Percentiles rank a stretch among this genome's conserved stretches.
phyloP scores from a whole-genome alignment of 495 filamentous ascomycete species.

The Aspergillus carlsbadensis region DNA sequence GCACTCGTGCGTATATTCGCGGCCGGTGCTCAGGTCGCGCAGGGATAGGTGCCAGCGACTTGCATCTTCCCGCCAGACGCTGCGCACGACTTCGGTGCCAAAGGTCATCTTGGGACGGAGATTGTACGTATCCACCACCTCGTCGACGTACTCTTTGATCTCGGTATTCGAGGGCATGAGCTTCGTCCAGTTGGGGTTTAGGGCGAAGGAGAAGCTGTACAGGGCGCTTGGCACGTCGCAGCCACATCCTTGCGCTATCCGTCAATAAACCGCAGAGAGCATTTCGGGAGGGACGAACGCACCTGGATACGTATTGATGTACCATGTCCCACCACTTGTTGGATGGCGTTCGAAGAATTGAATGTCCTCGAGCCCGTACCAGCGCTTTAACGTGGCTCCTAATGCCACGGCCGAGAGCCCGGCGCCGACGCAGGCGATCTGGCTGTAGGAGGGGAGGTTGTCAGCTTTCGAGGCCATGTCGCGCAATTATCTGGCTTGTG shows the following conservation, averaged over 20 bases:
- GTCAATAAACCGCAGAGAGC: too few relatives aligned
- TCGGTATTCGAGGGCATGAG: constrained; percentile 42
- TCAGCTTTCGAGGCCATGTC: too few relatives aligned
- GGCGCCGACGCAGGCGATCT: constrained; percentile 28
- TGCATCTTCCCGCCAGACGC: constrained; percentile 1
- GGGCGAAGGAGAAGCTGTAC: constrained; percentile 51
- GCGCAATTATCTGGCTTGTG: too few relatives aligned
- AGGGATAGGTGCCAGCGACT: constrained; percentile 7
- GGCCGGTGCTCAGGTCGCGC: background rate
- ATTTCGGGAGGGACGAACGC: background rate
- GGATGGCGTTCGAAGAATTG: constrained; percentile 29
- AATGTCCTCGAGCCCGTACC: constrained; percentile 29
- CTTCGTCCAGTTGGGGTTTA: constrained; percentile 45
- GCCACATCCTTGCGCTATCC: constrained; percentile 27
- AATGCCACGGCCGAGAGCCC: constrained; percentile 26
- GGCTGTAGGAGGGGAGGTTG: constrained; percentile 18
- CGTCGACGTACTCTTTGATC: constrained; percentile 45
- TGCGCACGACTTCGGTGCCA: constrained; percentile 1
- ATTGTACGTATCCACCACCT: constrained; percentile 43
- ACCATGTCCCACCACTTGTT: constrained; percentile 29
- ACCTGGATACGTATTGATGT: constrained; percentile 32
- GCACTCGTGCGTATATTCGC: constrained; percentile 26
- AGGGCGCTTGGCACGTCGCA: constrained; percentile 34
- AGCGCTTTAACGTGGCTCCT: constrained; percentile 30
- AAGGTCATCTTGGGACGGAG: constrained; percentile 39